Evolutionary conservation across 1,284 basidiomycete species (phyloP).

Genomic region (Blastosporella zonata): DNA sequence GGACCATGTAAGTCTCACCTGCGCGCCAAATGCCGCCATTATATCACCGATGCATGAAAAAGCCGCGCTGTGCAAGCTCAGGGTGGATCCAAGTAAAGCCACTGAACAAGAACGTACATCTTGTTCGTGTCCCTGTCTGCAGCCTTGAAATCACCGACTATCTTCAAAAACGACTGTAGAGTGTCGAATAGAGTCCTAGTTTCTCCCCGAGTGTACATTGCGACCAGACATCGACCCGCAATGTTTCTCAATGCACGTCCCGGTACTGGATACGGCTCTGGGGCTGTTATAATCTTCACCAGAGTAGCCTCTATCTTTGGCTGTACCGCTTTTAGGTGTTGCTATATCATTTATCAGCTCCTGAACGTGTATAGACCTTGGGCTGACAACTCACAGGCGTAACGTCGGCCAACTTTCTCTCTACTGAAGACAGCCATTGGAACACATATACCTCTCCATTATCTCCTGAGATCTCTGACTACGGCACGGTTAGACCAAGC

Average conservation of each 20-base stretch:
- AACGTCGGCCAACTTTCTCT: constrained; percentile 52
- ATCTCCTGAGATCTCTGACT: constrained; percentile 72
- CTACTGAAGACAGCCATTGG: constrained; percentile 74
- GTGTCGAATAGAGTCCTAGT: constrained; percentile 85
- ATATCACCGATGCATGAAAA: constrained; percentile 86
- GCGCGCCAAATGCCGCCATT: constrained; percentile 80
- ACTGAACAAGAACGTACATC: constrained; percentile 48
- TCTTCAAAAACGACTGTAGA: constrained; percentile 75
- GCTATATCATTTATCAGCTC: constrained; percentile 37
- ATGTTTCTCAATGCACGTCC: constrained; percentile 84
- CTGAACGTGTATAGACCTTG: constrained; percentile 11
- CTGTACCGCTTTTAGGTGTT: constrained; percentile 64
- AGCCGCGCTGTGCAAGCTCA: constrained; percentile 51
- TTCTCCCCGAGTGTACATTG: constrained; percentile 81
- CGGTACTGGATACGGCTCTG: constrained; percentile 68
- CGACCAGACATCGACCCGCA: constrained; percentile 74
- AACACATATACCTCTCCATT: constrained; percentile 80
- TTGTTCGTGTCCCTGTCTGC: constrained; percentile 60
- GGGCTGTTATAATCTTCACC: constrained; percentile 59
- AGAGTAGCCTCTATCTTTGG: constrained; percentile 58
- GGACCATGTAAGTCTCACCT: constrained; percentile 48
- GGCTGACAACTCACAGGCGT: constrained; percentile 40
- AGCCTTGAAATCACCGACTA: constrained; percentile 70
- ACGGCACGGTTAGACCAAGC: background rate
- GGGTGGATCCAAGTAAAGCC: constrained; percentile 5